Evolutionary conservation across 768 basidiomycete species (phyloP).

Genomic region (Podaxis rugospora): DNA sequence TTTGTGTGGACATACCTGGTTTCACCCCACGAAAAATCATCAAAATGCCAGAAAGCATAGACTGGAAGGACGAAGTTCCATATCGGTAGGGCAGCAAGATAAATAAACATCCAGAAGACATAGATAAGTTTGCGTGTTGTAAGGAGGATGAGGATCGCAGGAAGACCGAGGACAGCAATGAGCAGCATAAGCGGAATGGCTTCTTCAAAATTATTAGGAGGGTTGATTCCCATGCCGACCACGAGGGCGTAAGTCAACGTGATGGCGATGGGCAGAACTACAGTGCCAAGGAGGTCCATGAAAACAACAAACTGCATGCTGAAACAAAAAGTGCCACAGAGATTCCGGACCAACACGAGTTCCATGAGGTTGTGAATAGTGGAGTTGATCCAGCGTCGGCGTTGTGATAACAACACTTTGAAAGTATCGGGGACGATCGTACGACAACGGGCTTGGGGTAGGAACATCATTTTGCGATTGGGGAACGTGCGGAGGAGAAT

Average conservation of each 20-base stretch:
- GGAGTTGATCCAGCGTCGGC: slow-evolving; percentile 98
- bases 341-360: slow-evolving; percentile 91
- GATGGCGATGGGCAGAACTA: slow-evolving; percentile 94
- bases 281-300: slow-evolving; percentile 91
- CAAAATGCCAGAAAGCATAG: slow-evolving; percentile 99
- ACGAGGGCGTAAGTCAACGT: slow-evolving; percentile 85
- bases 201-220: slow-evolving; percentile 83
- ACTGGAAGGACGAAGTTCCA: slow-evolving; percentile 96
- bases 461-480: slow-evolving; percentile 98
- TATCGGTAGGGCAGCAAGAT: slow-evolving; percentile 86
- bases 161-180: slow-evolving; percentile 87
- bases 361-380: slow-evolving; percentile 99
- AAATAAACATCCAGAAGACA: slow-evolving; percentile 97
- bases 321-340: slow-evolving; percentile 99
- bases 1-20: slow-evolving; percentile 60
- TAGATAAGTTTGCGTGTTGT: slow-evolving; percentile 95
- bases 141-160: slow-evolving; percentile 87
- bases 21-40: slow-evolving; percentile 99
- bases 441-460: slow-evolving; percentile 91
- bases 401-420: slow-evolving; percentile 87
- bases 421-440: slow-evolving; percentile 98
- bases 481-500: slow-evolving; percentile 96
- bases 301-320: slow-evolving; percentile 99
- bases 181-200: slow-evolving; percentile 93
- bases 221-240: slow-evolving; percentile 71